Evolutionary conservation across 2,329 filamentous ascomycete genomes (phyloP), one percentile per base, ranked within the genome.

Genomic region (Metarhizium humberi): DNA sequence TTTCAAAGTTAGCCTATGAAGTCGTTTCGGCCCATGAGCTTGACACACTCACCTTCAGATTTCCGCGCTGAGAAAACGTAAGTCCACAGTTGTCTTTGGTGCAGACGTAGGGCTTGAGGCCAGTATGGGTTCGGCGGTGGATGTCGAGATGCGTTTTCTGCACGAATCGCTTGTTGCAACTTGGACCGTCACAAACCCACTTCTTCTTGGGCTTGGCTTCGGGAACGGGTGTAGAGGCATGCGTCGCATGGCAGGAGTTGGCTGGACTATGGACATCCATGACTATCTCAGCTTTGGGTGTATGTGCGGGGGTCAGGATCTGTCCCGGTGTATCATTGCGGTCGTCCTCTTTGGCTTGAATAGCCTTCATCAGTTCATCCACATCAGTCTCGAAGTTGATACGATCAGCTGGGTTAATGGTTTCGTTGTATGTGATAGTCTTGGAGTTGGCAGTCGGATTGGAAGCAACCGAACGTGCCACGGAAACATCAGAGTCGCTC

Each of bases 101-200:
- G 74, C 90, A 95, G 20, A 78, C 68, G 68, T 92, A 96, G 57
- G 92, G 92, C 68, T 91, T 94, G 54, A 88, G 84, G 16, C 94
- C 94, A 2, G 90, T 96, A 70, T 99, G 94, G 4, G 88, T 86
- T 60, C 92, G 81, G 49, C 82, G 85, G 69, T 99, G 94, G 51
- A 95, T 96, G 58, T 94, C 88, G 11, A 96, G 79, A 64, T 97
- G 92, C 1, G 92, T 96, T 73, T 92, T 95, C 67, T 97, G 92
- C 57, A 83, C 84, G 70, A 96, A 97, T 58, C 80, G 84, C 75
- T 94, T 95, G 62, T 78, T 77, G 70, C 92, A 97, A 45, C 82
- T 82, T 7, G 84, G 79, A 43, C 90, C 78, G 20, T 78, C 80
- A 71, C 94, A 99, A 18, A 80, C 73, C 68, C 92, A 91, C 64